Base-by-base conservation (phyloP, 2,329 filamentous ascomycete species). In the Thelonectria discophora region DNA sequence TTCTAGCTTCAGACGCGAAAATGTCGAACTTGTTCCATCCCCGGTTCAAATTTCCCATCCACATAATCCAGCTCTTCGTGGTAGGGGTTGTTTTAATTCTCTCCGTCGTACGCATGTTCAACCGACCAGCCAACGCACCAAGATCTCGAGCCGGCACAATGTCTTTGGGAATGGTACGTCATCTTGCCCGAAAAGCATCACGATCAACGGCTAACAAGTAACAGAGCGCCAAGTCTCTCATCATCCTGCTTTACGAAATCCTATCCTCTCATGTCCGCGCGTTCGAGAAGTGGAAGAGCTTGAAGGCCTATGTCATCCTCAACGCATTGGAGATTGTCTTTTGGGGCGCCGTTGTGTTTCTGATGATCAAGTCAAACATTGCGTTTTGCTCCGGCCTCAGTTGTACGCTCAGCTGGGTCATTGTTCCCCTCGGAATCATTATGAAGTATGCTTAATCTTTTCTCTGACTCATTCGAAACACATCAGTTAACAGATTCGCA, bases 321-420 rank as follows among this genome's bases (percentile, higher is more conserved):
- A 80, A 79, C 65, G 71, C 61, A 42, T 67, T 81, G 13, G 80
- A 82, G 63, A 64, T 77, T n/a, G 70, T 81, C 17, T 81, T 81
- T 65, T 82, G 80, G 79, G 57, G 49, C n/a, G 63, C 63, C 3
- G 61, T 65, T 12, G 60, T 49, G 1, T 65, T 56, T 27, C 40
- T 65, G 46, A 55, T 46, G 20, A 21, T 65, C 11, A 45, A 56
- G 11, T 13, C 61, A 17, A 65, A 65, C 39, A 40, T 42, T 15
- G 34, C 40, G 21, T 55, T 52, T 21, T 65, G 64, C 13, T 24
- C 18, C 4, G 64, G 57, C 2, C 42, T 51, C 15, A 64, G 48
- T 24, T 65, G 64, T 5, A 45, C 46, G 12, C 52, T 64, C 5
- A 55, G 55, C 8, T 65, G 64, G 64, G 39, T 59, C 11, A 55